Conservation (phyloP, 2,329 filamentous ascomycete species). For the Fusarium sp. region DNA sequence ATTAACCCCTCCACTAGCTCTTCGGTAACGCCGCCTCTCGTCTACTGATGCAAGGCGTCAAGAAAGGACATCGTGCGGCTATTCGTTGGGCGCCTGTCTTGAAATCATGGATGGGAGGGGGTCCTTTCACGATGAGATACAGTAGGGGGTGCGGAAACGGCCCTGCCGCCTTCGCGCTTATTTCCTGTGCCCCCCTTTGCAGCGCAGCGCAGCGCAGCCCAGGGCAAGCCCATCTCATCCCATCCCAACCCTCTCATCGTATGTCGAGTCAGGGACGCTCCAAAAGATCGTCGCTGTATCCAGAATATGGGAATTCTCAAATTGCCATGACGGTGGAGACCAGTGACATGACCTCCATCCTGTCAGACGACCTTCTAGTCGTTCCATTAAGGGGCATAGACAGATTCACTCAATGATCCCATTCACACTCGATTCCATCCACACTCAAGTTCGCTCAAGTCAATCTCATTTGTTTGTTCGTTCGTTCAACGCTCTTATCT, state of each 20-base stretch:
- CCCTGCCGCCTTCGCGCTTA: constrained; percentile 36
- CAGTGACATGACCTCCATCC: neutral
- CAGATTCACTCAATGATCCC: neutral
- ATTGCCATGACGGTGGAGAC: constrained; percentile 14
- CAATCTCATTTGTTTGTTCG: constrained; percentile 22
- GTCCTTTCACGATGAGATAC: neutral
- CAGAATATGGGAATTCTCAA: constrained; percentile 28
- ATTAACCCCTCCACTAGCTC: neutral
- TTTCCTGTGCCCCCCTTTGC: constrained; percentile 7
- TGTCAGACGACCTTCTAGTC: neutral
- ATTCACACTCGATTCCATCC: neutral
- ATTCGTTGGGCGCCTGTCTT: constrained; percentile 11
- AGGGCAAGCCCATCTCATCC: neutral
- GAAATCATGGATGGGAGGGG: neutral
- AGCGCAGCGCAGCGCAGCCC: neutral
- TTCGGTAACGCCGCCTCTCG: constrained; percentile 21
- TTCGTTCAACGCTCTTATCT: constrained; percentile 12
- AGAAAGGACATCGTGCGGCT: constrained; percentile 19
- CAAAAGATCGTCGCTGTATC: constrained; percentile 4
- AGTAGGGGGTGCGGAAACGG: constrained; percentile 19
- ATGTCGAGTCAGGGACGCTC: constrained; percentile 19
- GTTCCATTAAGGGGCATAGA: neutral
- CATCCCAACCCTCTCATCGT: constrained; percentile 6
- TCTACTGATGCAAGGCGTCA: constrained; percentile 4
- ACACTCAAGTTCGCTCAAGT: neutral